These are phyloP conservation scores for Vitis hybrid DNA, from an alignment of 177 flowering plant species.

Conservation along the genomic window DNA sequence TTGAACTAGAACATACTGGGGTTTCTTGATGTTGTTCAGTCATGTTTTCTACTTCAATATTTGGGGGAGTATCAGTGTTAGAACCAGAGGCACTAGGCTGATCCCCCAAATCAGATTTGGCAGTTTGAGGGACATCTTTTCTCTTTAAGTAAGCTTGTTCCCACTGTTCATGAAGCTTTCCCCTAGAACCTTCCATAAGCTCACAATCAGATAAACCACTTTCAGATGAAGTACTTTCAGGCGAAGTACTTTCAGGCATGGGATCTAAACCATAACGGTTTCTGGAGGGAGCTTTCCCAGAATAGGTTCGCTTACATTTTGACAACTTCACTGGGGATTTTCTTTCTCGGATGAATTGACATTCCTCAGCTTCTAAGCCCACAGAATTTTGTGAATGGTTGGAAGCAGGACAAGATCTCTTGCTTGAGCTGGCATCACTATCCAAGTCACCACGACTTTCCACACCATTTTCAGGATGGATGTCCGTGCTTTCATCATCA, in stretches of 20 bases:
- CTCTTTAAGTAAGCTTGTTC: conserved; percentile 59
- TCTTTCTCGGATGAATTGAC: conserved; percentile 27
- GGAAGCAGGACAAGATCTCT: conserved; percentile 19
- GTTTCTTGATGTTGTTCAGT: conserved; percentile 13
- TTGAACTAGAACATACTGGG: conserved; percentile 29
- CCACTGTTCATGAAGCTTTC: conserved; percentile 68
- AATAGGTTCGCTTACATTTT: conserved; percentile 33
- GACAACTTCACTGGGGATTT: conserved; percentile 33
- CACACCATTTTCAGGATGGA: conserved; percentile 12
- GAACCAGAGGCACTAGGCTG: conserved; percentile 35
- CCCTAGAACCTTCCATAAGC: conserved; percentile 55
- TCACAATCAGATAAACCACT: conserved; percentile 78
- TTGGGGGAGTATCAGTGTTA: conserved; percentile 15
- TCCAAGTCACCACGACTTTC: conserved; percentile 25
- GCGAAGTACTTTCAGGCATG: conserved; percentile 27
- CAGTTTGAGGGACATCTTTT: conserved; percentile 19
- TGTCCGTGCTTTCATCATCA: conserved; percentile 44
- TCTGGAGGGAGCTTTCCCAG: conserved; percentile 29
- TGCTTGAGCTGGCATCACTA: conserved; percentile 42
- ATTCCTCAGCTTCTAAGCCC: conserved; percentile 29
- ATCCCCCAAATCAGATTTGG: conserved; percentile 27
- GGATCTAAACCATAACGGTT: conserved; percentile 39
- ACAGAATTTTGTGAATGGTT: conserved; percentile 14
- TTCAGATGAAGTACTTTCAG: conserved; percentile 49
- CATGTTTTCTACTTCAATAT: conserved; percentile 21